Base-by-base conservation (phyloP, 768 basidiomycete genomes). In the Tricholoma sp. region DNA sequence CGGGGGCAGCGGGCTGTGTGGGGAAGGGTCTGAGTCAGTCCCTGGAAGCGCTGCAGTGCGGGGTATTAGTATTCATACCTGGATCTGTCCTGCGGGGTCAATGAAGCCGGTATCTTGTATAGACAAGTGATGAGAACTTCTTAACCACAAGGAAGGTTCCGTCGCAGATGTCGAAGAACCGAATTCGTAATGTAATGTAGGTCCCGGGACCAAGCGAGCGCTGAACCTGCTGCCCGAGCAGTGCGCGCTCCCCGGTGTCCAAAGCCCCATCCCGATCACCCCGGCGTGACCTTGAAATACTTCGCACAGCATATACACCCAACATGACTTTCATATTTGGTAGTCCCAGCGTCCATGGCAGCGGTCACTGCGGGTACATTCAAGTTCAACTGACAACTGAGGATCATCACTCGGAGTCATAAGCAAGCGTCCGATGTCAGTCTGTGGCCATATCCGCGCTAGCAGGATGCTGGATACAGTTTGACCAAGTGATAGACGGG, bases 121-220 rank as follows among this genome's bases (percentile, higher is more conserved):
- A 29, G 27, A 9, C 47, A 12, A 7, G 46, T 24, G 2, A 43
- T 2, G 24, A 27, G 22, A 16, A 19, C 41, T 21, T 18, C 18
- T 27, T 16, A 7, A 47, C 24, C 46, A 12, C 22, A 22, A 22
- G 11, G 6, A 11, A 16, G 41, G 41, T 14, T 18, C 45, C 45
- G 21, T 47, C 24, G 46, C 46, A 10, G 46, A 24, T 27, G 46
- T 10, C 46, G 27, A 29, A 49, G 27, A 16, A 5, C 27, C 22
- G n/a, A n/a, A n/a, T n/a, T n/a, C n/a, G n/a, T n/a, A 27, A 27
- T 27, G 24, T n/a, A 27, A 27, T 27, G 11, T 24, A 46, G 47
- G 27, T 27, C 16, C 18, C 53, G 27, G 53, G 31, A 54, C 45
- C 53, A 54, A 31, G 27, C 41, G 53, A 32, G 53, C 39, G 53